Conservation (phyloP, 2,329 filamentous ascomycete genomes). For the Emydomyces testavorans region DNA sequence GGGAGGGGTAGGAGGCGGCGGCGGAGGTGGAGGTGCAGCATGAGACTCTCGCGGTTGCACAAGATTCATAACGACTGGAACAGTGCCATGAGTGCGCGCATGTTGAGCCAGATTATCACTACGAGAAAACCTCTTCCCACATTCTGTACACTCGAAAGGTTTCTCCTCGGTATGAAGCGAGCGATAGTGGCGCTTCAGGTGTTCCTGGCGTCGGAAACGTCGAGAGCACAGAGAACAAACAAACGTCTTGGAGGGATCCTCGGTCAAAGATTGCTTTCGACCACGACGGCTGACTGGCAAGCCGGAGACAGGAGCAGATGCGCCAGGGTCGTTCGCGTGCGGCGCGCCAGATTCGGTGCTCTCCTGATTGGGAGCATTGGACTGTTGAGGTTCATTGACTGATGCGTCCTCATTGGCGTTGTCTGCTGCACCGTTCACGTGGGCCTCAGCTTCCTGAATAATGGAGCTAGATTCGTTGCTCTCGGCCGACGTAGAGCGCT, state of each 20-base stretch:
- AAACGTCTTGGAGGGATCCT: conserved; percentile 97
- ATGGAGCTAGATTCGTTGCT: conserved; percentile 23
- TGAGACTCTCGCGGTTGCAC: conserved; percentile 56
- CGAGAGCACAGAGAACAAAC: conserved; percentile 93
- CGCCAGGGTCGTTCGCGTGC: conserved; percentile 36
- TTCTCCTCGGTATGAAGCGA: conserved; percentile 98
- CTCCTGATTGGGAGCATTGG: conserved; percentile 34
- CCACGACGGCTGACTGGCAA: conserved; percentile 73
- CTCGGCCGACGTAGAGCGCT: conserved; percentile 21
- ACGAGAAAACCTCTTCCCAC: conserved; percentile 97
- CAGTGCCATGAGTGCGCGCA: conserved; percentile 80
- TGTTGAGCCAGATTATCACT: conserved; percentile 97
- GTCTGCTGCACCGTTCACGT: conserved; percentile 23
- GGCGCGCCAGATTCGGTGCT: conserved; percentile 39
- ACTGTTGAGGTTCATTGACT: conserved; percentile 24
- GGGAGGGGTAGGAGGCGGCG: conserved; percentile 20
- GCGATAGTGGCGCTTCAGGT: conserved; percentile 95
- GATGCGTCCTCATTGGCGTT: conserved; percentile 38
- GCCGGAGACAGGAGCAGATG: conserved; percentile 21
- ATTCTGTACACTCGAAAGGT: conserved; percentile 95
- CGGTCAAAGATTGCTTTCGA: conserved; percentile 94
- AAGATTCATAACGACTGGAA: conserved; percentile 82
- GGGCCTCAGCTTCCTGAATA: conserved; percentile 23
- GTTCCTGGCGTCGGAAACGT: conserved; percentile 94
- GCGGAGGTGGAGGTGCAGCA: conserved; percentile 29